These are phyloP conservation scores for Monosporozyma servazzii DNA, from an alignment of 805 yeast genomes.

Conservation along the genomic window DNA sequence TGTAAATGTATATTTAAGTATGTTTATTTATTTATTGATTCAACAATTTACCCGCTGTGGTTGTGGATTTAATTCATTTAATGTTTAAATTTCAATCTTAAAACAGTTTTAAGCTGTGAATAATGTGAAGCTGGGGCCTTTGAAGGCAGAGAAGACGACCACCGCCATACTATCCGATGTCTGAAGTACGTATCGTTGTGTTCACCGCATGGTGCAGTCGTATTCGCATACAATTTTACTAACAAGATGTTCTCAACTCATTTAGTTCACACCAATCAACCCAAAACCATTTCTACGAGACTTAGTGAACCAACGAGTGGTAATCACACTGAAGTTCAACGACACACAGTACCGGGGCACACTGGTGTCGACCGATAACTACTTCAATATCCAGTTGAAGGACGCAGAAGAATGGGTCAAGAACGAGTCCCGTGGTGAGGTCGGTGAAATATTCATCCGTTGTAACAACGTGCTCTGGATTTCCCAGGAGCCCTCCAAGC, in stretches of 20 bases:
- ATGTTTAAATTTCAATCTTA: not conserved
- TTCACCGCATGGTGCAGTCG: too few species aligned
- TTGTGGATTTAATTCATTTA: not conserved
- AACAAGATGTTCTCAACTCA: slow-evolving; percentile 2
- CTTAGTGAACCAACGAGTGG: slow-evolving; percentile 58
- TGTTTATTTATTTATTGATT: not conserved
- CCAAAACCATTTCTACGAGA: slow-evolving; percentile 87
- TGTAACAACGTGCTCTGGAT: slow-evolving; percentile 76
- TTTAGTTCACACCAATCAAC: slow-evolving; percentile 51
- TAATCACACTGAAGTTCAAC: slow-evolving; percentile 84
- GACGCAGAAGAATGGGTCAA: slow-evolving; percentile 46
- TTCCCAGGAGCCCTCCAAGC: slow-evolving; percentile 5
- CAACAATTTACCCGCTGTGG: not conserved
- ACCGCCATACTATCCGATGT: not conserved
- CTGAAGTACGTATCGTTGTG: not conserved
- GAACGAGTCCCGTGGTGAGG: slow-evolving; percentile 40
- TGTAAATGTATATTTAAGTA: not conserved
- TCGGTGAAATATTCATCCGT: slow-evolving; percentile 77
- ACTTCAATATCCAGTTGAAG: slow-evolving; percentile 78
- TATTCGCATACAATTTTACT: slow-evolving; percentile 4
- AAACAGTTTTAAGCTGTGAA: not conserved
- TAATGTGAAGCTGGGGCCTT: too few species aligned
- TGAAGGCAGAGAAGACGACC: too few species aligned
- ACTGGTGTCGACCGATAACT: slow-evolving; percentile 74
- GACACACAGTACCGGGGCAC: slow-evolving; percentile 78